These are phyloP conservation scores for Xerophyta viscosa DNA, from an alignment of 106 monocot genomes.

Conservation along the genomic window DNA sequence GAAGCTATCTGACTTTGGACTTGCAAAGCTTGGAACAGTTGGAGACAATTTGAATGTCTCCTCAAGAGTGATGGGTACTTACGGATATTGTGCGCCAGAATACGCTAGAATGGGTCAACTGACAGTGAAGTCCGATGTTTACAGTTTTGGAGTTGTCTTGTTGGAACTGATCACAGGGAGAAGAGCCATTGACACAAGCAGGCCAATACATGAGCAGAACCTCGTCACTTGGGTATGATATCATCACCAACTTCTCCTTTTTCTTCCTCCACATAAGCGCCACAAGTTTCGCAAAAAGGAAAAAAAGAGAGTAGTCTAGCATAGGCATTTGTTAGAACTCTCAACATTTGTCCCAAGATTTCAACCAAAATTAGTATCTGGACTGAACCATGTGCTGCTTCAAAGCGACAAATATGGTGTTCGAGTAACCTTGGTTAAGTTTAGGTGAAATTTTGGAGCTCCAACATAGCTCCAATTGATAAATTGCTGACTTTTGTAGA, in stretches of 20 bases:
- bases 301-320: too few relatives aligned
- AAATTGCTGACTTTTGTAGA: too few relatives aligned
- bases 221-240: slow-evolving; percentile 39
- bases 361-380: too few relatives aligned
- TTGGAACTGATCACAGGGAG: slow-evolving; percentile 50
- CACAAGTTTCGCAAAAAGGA: too few relatives aligned
- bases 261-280: neutral
- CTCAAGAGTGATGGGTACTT: slow-evolving; percentile 52
- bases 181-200: slow-evolving; percentile 32
- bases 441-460: too few relatives aligned
- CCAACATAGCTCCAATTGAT: too few relatives aligned
- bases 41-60: slow-evolving; percentile 24
- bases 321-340: too few relatives aligned
- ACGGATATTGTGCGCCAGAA: slow-evolving; percentile 57
- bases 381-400: too few relatives aligned
- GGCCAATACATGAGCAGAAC: slow-evolving; percentile 28
- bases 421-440: too few relatives aligned
- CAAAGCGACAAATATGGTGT: too few relatives aligned
- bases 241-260: neutral
- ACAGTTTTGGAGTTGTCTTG: slow-evolving; percentile 55
- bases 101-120: slow-evolving; percentile 28
- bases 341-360: too few relatives aligned
- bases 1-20: slow-evolving; percentile 59
- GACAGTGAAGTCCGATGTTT: slow-evolving; percentile 42
- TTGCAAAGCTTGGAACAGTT: slow-evolving; percentile 36